Conservation (phyloP, 2,329 filamentous ascomycete genomes). For the Geosmithia putterillii region DNA sequence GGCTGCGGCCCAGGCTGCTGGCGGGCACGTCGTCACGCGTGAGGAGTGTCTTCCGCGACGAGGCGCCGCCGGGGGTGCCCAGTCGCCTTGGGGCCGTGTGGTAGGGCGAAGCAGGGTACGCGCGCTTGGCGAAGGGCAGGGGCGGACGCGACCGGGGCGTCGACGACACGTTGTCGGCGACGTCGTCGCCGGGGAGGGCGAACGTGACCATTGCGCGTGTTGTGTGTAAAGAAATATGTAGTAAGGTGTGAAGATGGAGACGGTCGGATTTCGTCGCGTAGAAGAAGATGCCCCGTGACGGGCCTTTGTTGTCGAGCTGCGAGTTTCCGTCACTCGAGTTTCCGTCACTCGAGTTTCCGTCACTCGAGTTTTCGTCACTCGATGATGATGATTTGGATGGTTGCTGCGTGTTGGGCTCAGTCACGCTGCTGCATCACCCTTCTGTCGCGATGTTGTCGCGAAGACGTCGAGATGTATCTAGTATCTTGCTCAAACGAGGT, state of each 20-base stretch:
- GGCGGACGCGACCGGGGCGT: conserved; percentile 26
- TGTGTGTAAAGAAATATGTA: neutral
- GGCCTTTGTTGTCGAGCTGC: no score
- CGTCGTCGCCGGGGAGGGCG: conserved; percentile 22
- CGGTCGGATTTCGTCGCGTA: neutral
- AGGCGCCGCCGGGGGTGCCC: conserved; percentile 23
- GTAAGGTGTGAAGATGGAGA: neutral
- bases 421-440: no score
- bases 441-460: no score
- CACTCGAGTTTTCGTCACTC: no score
- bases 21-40: conserved; percentile 21
- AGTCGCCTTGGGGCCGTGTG: conserved; percentile 16
- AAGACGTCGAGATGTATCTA: no score
- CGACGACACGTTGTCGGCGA: conserved; percentile 14
- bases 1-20: conserved; percentile 21
- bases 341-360: no score
- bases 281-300: neutral
- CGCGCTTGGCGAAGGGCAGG: conserved; percentile 30
- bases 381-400: no score
- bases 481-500: no score
- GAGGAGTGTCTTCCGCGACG: conserved; percentile 20
- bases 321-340: no score
- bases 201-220: conserved; percentile 23
- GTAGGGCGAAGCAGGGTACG: conserved; percentile 24
- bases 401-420: no score